A percentile compares a stretch with the other conserved stretches of the same genome.
Evolutionary conservation across 257 asterid genomes (phyloP).

Genomic region (Scutellaria minor): DNA sequence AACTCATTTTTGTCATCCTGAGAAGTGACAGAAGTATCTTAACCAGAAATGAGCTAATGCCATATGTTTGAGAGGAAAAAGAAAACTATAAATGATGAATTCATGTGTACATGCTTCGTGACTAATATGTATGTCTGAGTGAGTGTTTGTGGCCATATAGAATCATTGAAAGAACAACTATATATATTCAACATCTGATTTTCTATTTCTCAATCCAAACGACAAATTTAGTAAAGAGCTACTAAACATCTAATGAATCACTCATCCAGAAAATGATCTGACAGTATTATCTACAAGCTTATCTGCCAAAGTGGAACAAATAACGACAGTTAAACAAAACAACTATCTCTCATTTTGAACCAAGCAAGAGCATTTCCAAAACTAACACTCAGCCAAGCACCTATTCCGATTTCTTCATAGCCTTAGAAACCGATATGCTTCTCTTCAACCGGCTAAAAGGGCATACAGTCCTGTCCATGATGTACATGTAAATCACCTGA

Average conservation of each 20-base stretch:
- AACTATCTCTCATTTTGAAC: constrained; percentile 16
- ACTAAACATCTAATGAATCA: constrained; percentile 25
- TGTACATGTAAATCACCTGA: constrained; percentile 81
- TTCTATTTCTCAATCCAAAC: constrained; percentile 2
- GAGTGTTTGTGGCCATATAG: not conserved
- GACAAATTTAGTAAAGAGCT: constrained; percentile 10
- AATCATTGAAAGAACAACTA: not conserved
- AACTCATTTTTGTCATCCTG: not conserved
- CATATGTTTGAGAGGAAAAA: too few relatives aligned
- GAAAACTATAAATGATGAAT: not conserved
- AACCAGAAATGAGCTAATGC: too few relatives aligned
- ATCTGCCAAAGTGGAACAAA: constrained; percentile 30
- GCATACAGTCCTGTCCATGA: constrained; percentile 77
- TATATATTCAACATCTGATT: not conserved
- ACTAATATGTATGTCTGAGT: not conserved
- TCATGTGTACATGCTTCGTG: not conserved
- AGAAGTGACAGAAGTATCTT: too few relatives aligned
- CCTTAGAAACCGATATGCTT: constrained; percentile 43
- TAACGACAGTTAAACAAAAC: constrained; percentile 21
- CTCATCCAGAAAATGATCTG: constrained; percentile 18
- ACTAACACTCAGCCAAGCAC: constrained; percentile 24
- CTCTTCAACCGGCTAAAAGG: constrained; percentile 97
- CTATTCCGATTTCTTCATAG: constrained; percentile 57
- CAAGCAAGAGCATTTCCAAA: constrained; percentile 13
- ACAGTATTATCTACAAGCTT: constrained; percentile 27